A percentile compares a stretch with the other conserved stretches of the same genome.
These are phyloP conservation scores for Cercospora brassicicola DNA, from an alignment of 2,329 filamentous ascomycete species.

Conservation along the genomic window DNA sequence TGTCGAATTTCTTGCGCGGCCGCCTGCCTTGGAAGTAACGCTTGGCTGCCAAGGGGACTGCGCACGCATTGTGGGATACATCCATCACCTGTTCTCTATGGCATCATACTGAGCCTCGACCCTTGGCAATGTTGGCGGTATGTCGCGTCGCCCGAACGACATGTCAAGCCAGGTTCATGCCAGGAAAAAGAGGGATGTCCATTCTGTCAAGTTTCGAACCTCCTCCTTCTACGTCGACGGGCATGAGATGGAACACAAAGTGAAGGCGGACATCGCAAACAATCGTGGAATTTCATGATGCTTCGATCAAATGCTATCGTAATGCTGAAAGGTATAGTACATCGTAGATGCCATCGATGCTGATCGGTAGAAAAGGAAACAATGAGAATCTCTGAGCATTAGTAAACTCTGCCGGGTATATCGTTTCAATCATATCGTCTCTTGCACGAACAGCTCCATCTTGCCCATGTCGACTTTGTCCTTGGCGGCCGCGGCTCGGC, in stretches of 20 bases:
- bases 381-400: neutral
- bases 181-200: neutral
- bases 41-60: neutral
- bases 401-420: slow-evolving; percentile 1
- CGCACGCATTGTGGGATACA: neutral
- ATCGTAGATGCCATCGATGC: slow-evolving; percentile 2
- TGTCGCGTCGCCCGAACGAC: slow-evolving; percentile 1
- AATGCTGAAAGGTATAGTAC: neutral
- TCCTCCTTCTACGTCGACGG: neutral
- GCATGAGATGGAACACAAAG: neutral
- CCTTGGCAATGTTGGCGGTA: neutral
- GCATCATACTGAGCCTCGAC: neutral
- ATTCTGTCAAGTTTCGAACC: neutral
- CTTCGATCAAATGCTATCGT: neutral
- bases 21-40: neutral
- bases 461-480: slow-evolving; percentile 82
- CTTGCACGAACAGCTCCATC: slow-evolving; percentile 70
- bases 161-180: neutral
- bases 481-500: slow-evolving; percentile 62
- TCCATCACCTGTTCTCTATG: neutral
- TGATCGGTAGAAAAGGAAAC: slow-evolving; percentile 3
- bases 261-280: neutral
- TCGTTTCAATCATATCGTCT: slow-evolving; percentile 22
- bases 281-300: neutral
- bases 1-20: neutral